Base-by-base conservation (phyloP, 768 basidiomycete genomes). In the Leucosporidium scottii region DNA sequence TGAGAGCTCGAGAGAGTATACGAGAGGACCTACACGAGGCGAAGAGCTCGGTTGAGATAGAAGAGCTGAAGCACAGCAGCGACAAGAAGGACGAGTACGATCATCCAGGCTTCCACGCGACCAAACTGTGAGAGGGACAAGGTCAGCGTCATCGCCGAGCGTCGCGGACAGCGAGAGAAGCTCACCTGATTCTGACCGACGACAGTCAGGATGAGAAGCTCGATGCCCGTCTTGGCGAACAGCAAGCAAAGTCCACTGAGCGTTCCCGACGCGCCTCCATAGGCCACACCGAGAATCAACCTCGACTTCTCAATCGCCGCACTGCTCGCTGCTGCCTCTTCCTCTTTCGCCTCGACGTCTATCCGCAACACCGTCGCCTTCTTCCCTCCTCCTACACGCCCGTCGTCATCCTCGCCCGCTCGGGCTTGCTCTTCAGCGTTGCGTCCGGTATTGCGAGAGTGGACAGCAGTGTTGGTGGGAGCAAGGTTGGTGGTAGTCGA, bases 201-300 rank as follows among this genome's bases (percentile, higher is more conserved):
- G 30, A 91, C 70, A 0, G 91, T 91, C 44, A 93, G 79, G 65
- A 97, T 79, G 12, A 94, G 81, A 13, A 97, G 81, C 78, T 94
- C 91, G 17, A 93, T 89, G 4, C 90, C 92, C 67, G 90, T 90
- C 80, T 97, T 97, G 21, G 93, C 93, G 70, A 94, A 90, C 21
- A 97, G 82, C 30, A 97, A 80, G 76, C 91, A 94, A 86, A 97
- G 89, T 28, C 93, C 93, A 5, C 88, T 90, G 31, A 94, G 81
- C 27, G 90, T 91, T 0, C 93, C 93, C 5, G 89, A 91, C 61
- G 87, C 84, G 18, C 90, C 90, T 21, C 92, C 88, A 77, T 90
- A 97, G 1, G 90, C 89, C 56, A 92, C 82, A 17, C 91, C 89
- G 54, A 92, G 78, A 66, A 88, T 79, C 1, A 89, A 77, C 1